These are phyloP conservation scores for Artemisia annua DNA, from an alignment of 129 eudicot species.

Conservation along the genomic window DNA sequence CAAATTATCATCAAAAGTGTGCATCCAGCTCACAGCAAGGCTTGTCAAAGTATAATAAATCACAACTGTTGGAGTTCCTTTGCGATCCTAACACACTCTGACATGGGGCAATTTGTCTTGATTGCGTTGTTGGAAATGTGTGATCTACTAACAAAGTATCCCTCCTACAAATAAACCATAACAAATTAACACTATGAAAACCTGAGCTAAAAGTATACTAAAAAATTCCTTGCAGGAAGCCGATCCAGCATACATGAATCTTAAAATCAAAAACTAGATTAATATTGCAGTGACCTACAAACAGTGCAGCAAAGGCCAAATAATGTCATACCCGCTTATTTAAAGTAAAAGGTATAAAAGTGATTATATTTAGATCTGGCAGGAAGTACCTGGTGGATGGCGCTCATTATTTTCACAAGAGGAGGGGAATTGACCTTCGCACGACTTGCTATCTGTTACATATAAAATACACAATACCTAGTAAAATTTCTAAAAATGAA, in stretches of 20 bases:
- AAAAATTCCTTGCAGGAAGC: neutral
- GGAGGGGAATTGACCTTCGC: constrained; percentile 83
- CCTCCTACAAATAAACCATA: constrained; percentile 48
- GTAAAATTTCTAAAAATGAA: neutral
- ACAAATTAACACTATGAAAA: neutral
- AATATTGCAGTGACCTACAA: neutral
- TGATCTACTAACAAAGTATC: constrained; percentile 71
- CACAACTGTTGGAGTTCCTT: constrained; percentile 48
- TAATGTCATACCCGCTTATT: neutral
- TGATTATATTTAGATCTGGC: neutral
- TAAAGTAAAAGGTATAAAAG: neutral
- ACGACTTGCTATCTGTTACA: constrained; percentile 72
- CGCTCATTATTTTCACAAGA: constrained; percentile 41
- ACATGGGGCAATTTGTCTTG: constrained; percentile 93
- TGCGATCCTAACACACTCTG: constrained; percentile 62
- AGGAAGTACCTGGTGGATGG: constrained; percentile 59
- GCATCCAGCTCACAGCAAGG: neutral
- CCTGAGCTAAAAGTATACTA: neutral
- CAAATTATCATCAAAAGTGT: neutral
- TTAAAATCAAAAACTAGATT: neutral
- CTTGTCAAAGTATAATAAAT: neutral
- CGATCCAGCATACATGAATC: neutral
- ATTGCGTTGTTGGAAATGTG: constrained; percentile 84
- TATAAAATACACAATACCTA: neutral
- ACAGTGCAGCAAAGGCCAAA: neutral